phyloP scores from a whole-genome alignment of 1,284 basidiomycete species.

The Sanguinoderma infundibulare region DNA sequence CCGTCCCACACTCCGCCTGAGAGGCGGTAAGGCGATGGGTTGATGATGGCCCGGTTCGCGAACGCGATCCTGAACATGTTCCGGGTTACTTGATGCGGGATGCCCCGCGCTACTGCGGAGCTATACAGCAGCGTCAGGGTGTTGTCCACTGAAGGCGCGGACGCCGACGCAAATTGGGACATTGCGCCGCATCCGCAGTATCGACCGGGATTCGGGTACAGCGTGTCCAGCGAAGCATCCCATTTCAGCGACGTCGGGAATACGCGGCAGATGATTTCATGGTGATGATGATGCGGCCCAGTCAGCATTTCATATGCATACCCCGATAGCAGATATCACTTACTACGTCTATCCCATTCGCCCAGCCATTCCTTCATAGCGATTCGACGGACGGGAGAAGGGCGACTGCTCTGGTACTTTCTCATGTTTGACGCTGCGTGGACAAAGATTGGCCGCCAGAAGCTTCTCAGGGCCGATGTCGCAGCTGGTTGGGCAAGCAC shows the following conservation, averaged over 20 bases:
- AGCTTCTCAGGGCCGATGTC: constrained; percentile 46
- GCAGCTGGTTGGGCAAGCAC: constrained; percentile 59
- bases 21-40: not conserved
- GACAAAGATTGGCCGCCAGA: constrained; percentile 63
- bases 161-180: not conserved
- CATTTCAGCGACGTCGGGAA: not conserved
- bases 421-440: constrained; percentile 50
- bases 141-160: constrained; percentile 52
- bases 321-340: not conserved
- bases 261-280: not conserved
- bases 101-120: constrained; percentile 59
- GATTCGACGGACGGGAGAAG: constrained; percentile 35
- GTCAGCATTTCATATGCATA: not conserved
- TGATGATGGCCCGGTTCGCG: constrained; percentile 30
- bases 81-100: constrained; percentile 59
- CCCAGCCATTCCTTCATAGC: constrained; percentile 43
- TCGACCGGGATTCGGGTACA: not conserved
- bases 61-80: constrained; percentile 44
- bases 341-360: constrained; percentile 10
- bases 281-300: not conserved
- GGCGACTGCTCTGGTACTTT: constrained; percentile 40
- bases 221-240: too few species aligned
- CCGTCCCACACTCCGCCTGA: constrained; percentile 47
- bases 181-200: not conserved
- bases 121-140: constrained; percentile 58